Evolutionary conservation across 2,329 filamentous ascomycete genomes (phyloP).

Genomic region (Aspergillus cejpii): DNA sequence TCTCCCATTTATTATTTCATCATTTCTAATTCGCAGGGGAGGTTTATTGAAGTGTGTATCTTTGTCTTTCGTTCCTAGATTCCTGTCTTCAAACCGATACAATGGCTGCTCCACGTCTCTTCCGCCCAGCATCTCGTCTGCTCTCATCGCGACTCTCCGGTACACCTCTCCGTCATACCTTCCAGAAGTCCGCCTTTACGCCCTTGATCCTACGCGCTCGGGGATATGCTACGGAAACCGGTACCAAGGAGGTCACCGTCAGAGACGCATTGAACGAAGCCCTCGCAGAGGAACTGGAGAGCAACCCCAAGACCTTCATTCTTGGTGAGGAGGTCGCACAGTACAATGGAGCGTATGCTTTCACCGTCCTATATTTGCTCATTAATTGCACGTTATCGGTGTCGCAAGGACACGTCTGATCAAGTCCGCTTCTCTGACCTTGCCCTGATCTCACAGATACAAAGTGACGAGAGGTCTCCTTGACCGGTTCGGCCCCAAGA

Average conservation of each 20-base stretch:
- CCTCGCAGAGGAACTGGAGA: conserved; percentile 92
- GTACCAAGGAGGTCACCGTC: conserved; percentile 88
- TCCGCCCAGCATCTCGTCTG: conserved; percentile 59
- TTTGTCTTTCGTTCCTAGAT: conserved; percentile 12
- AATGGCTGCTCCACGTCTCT: conserved; percentile 56
- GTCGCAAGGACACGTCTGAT: neutral
- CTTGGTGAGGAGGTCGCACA: conserved; percentile 97
- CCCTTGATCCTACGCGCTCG: conserved; percentile 45
- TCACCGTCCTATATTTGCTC: conserved; percentile 2
- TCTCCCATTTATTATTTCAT: conserved; percentile 6
- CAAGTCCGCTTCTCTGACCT: conserved; percentile 32
- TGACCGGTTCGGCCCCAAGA: conserved; percentile 94
- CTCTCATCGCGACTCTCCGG: conserved; percentile 49
- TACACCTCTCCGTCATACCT: conserved; percentile 48
- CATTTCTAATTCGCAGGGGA: conserved; percentile 7
- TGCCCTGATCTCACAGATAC: conserved; percentile 52
- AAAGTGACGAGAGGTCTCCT: conserved; percentile 98
- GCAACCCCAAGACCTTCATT: conserved; percentile 90
- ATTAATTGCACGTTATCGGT: conserved; percentile 2
- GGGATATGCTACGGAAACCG: conserved; percentile 53
- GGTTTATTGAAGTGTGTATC: conserved; percentile 9
- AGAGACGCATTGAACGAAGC: conserved; percentile 97
- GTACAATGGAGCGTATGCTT: conserved; percentile 87
- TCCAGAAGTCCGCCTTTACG: conserved; percentile 46
- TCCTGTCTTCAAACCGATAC: conserved; percentile 30